Evolutionary conservation across 2,329 filamentous ascomycete species (phyloP), one percentile per base, ranked within the genome.

Genomic region (Apiospora arundinis): DNA sequence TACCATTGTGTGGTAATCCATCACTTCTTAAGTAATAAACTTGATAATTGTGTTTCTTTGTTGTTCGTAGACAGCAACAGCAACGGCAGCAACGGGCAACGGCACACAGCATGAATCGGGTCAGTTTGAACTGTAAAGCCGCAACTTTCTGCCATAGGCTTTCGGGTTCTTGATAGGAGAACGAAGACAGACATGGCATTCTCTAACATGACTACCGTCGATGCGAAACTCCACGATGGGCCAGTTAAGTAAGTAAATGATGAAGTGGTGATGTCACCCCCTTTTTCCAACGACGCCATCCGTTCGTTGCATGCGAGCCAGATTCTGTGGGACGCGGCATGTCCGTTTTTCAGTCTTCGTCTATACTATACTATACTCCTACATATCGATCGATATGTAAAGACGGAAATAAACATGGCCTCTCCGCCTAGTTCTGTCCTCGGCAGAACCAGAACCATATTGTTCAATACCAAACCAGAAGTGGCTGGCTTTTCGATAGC

Each of bases 81-180:
- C 28, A 42, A 11, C 42, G 42, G 42, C 42, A 45, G 16, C 42
- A 14, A 14, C 12, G 21, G 42, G 42, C 42, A 45, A 45, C 42
- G 42, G 42, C 12, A 48, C 45, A 40, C 32, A 63, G 9, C 52
- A n/a, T 14, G 56, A 63, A 63, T 63, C 32, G n/a, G 32, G 40
- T 63, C 56, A 40, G 56, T 40, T 63, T 40, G 56, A 63, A 63
- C 56, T 63, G 32, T 63, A 63, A 63, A 63, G 32, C 28, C 56
- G 18, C 56, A 63, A 63, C 56, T 40, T 5, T 63, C 18, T 37
- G 28, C n/a, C 32, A 63, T 63, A 63, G 56, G 56, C 56, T 63
- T 63, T 63, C 56, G 56, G 56, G 8, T 63, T 63, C 56, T 40
- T 40, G n/a, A 14, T 32, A 32, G 32, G 3, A 63, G 56, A 40